These are phyloP conservation scores for Aaosphaeria pasadenensis DNA, from an alignment of 2,329 filamentous ascomycete species.

Conservation along the genomic window DNA sequence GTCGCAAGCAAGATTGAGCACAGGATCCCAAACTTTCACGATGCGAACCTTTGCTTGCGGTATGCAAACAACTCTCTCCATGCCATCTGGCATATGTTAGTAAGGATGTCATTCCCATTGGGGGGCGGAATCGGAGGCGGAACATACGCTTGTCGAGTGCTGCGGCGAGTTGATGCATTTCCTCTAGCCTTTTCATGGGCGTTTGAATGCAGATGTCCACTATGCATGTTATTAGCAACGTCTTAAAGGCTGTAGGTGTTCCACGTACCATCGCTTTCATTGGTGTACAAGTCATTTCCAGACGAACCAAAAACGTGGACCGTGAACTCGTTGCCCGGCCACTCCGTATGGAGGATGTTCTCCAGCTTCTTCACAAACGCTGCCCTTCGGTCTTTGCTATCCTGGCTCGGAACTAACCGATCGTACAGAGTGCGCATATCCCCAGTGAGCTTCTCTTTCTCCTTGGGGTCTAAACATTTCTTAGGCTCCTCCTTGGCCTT, in stretches of 20 bases:
- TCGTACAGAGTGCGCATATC: conserved; percentile 87
- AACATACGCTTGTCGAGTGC: conserved; percentile 78
- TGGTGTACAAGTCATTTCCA: conserved; percentile 89
- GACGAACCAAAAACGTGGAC: conserved; percentile 98
- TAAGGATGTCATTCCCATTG: not conserved
- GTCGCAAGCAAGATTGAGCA: conserved; percentile 83
- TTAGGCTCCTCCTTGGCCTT: conserved; percentile 68
- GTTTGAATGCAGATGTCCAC: conserved; percentile 98
- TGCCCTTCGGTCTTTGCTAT: conserved; percentile 72
- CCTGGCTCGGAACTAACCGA: conserved; percentile 74
- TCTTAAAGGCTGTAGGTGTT: too few relatives aligned
- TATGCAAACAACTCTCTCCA: conserved; percentile 95
- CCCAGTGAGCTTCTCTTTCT: conserved; percentile 59
- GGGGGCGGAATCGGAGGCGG: not conserved
- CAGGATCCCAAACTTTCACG: conserved; percentile 97
- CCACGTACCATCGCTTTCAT: conserved; percentile 84
- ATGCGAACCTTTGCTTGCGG: conserved; percentile 95
- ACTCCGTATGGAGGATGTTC: conserved; percentile 81
- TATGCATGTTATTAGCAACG: conserved; percentile 34
- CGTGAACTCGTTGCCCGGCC: conserved; percentile 85
- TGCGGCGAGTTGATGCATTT: conserved; percentile 86
- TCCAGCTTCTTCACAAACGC: conserved; percentile 85
- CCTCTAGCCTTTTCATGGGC: conserved; percentile 79
- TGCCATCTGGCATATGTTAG: conserved; percentile 67
- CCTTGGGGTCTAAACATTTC: conserved; percentile 37